These are phyloP conservation scores for Rhodotorula toruloides DNA, from an alignment of 768 basidiomycete species.

Conservation along the genomic window DNA sequence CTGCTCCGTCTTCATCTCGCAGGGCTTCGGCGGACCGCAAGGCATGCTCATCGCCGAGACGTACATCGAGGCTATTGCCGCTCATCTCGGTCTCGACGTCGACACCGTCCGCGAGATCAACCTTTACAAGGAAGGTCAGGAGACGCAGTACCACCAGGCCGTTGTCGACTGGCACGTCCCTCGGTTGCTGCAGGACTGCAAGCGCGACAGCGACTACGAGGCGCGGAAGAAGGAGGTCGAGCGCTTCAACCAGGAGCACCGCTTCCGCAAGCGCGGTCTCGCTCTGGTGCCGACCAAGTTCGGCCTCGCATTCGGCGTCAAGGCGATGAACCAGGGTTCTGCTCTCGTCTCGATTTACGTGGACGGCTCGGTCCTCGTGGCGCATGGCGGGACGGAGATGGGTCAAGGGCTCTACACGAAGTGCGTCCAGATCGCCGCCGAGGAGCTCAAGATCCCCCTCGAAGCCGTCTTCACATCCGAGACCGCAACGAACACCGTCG, in stretches of 20 bases:
- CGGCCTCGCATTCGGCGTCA: conserved; percentile 38
- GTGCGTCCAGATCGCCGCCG: conserved; percentile 40
- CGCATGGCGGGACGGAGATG: conserved; percentile 43
- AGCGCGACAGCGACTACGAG: conserved; percentile 31
- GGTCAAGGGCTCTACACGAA: conserved; percentile 37
- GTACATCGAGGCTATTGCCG: conserved; percentile 39
- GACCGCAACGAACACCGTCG: conserved; percentile 37
- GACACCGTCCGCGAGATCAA: conserved; percentile 40
- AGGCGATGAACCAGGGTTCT: conserved; percentile 30
- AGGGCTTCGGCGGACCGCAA: conserved; percentile 39
- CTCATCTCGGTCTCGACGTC: conserved; percentile 36
- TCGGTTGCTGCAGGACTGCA: conserved; percentile 31
- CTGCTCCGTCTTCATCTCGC: background rate
- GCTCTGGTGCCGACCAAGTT: conserved; percentile 41
- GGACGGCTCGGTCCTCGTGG: conserved; percentile 41
- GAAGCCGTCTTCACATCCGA: conserved; percentile 41
- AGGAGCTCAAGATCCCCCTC: conserved; percentile 39
- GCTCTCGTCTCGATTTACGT: conserved; percentile 33
- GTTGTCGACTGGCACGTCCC: conserved; percentile 42
- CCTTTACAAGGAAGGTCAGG: conserved; percentile 38
- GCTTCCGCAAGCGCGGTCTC: conserved; percentile 40
- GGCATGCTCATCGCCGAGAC: conserved; percentile 40
- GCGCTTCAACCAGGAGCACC: conserved; percentile 40
- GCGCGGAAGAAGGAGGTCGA: conserved; percentile 31
- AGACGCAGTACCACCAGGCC: conserved; percentile 40